phyloP scores from a whole-genome alignment of 805 yeast species.

The Yarrowia phangngaensis region DNA sequence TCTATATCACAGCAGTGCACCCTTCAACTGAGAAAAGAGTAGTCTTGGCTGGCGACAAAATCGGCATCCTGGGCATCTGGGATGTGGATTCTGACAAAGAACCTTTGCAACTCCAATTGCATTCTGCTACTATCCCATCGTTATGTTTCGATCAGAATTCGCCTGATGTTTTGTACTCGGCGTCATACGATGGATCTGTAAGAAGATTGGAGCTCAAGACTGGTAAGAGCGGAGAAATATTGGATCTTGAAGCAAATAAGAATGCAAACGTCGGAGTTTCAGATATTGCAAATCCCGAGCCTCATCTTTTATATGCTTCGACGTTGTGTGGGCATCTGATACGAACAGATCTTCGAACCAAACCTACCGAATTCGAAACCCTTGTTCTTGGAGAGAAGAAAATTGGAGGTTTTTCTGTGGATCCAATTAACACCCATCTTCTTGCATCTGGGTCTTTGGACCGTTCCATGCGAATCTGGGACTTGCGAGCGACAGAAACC shows the following conservation, averaged over 20 bases:
- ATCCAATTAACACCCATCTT: conserved; percentile 61
- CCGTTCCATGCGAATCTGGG: conserved; percentile 83
- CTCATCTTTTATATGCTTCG: conserved; percentile 61
- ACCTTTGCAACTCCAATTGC: conserved; percentile 60
- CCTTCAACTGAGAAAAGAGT: conserved; percentile 62
- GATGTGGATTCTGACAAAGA: conserved; percentile 49
- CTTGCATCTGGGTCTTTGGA: conserved; percentile 88
- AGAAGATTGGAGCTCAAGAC: conserved; percentile 65
- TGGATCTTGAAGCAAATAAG: conserved; percentile 47
- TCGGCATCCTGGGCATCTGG: conserved; percentile 89
- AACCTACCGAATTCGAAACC: conserved; percentile 39
- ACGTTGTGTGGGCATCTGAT: conserved; percentile 80
- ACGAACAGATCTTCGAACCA: conserved; percentile 62
- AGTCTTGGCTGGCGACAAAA: conserved; percentile 81
- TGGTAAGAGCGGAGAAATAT: conserved; percentile 56
- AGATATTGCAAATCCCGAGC: conserved; percentile 60
- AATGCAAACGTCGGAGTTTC: conserved; percentile 57
- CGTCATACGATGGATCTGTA: conserved; percentile 86
- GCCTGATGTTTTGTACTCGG: conserved; percentile 57
- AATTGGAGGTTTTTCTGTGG: conserved; percentile 82
- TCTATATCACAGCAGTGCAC: conserved; percentile 72
- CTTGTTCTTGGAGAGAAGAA: conserved; percentile 78
- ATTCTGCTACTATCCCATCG: conserved; percentile 67
- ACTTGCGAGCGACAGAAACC: conserved; percentile 51
- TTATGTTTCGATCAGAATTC: conserved; percentile 52